Conservation (phyloP, 2,329 filamentous ascomycete species). For the Xylaria sp. region DNA sequence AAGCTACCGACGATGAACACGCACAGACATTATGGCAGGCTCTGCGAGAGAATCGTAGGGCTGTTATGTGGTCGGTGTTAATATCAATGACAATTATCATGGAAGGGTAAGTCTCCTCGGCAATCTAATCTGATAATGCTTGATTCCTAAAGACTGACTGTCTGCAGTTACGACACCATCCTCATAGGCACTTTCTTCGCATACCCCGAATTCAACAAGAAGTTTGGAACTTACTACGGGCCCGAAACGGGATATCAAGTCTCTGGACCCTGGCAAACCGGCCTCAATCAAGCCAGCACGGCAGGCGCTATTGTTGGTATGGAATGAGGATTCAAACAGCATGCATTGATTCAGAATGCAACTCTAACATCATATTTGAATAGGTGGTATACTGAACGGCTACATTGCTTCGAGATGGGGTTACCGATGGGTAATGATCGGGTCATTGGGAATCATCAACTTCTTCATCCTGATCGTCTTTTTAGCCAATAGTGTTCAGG, state of each 20-base stretch:
- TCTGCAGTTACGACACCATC: conserved; percentile 47
- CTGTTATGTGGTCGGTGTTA: conserved; percentile 48
- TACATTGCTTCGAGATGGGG: conserved; percentile 47
- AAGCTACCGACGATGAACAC: conserved; percentile 50
- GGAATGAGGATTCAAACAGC: conserved; percentile 10
- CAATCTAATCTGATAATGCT: not conserved
- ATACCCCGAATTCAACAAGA: conserved; percentile 48
- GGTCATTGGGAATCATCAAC: conserved; percentile 45
- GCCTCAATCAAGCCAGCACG: conserved; percentile 47
- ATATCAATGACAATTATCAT: conserved; percentile 51
- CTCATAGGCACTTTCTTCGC: conserved; percentile 50
- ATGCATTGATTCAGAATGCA: not conserved
- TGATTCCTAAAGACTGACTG: conserved; percentile 12
- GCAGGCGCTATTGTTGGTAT: conserved; percentile 48
- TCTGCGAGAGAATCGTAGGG: conserved; percentile 46
- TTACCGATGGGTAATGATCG: conserved; percentile 49
- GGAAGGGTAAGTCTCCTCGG: conserved; percentile 45
- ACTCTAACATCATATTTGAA: not conserved
- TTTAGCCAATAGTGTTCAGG: conserved; percentile 41
- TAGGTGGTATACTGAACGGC: conserved; percentile 48
- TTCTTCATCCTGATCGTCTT: conserved; percentile 48
- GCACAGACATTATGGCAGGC: conserved; percentile 47
- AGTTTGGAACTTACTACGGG: conserved; percentile 46
- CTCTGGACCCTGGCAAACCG: conserved; percentile 48
- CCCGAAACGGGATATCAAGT: conserved; percentile 44